Evolutionary conservation across 1,139 yeast species (phyloP), one percentile per base, ranked within the genome.

Genomic region (Tardiomyces blankii): DNA sequence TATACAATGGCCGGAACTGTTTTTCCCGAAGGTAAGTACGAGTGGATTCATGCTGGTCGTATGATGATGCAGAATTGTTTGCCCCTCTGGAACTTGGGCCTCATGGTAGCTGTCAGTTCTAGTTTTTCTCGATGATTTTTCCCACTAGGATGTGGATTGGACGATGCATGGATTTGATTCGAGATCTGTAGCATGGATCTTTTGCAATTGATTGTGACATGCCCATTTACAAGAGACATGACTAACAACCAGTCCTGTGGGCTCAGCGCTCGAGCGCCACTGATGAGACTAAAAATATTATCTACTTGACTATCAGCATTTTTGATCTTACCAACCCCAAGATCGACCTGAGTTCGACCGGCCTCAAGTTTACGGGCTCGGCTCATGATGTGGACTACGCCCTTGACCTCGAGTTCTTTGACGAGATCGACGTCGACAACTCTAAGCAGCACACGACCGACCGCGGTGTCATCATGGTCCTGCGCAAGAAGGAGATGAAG

Each of bases 221-320:
- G n/a, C n/a, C n/a, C n/a, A n/a, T n/a, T n/a, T n/a, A n/a, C n/a
- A n/a, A n/a, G n/a, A n/a, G 25, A 21, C 25, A 21, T 7, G 25
- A 14, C 35, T 30, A 30, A 30, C 45, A 47, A 25, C n/a, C 42
- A 75, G 93, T 87, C 44, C 72, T 77, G 62, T 91, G 98, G 98
- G 97, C 98, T 19, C 98, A 91, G 70, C 85, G 98, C 68, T 87
- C 96, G 44, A 79, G 73, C 60, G 81, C 73, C 18, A 67, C 72
- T 6, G 95, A 81, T 38, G 76, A 77, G 14, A 71, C 77, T 40
- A 88, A 85, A 67, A 91, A 91, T 65, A 62, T 87, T 40, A 59
- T 91, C 43, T 83, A 74, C 62, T 66, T 91, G 49, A 88, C 95
- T 0, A 75, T 91, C 51, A 74, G 77, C 51, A 78, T 86, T 38